Evolutionary conservation across 2,329 filamentous ascomycete species (phyloP).

Genomic region (Dryadomyces quercivorus): DNA sequence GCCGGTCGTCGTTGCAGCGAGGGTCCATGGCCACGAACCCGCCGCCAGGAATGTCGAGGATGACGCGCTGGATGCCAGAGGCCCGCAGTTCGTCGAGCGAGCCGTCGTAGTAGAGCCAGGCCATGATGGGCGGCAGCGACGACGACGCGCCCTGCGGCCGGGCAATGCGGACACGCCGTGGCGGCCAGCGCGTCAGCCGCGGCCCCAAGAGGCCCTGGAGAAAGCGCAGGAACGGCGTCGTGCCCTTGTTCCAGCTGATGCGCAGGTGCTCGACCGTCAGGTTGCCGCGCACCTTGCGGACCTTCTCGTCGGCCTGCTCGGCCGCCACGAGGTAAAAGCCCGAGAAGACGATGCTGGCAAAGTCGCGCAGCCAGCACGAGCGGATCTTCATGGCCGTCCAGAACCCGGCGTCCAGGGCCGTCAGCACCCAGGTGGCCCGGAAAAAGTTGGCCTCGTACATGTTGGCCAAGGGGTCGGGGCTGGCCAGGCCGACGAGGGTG

Average conservation of each 20-base stretch:
- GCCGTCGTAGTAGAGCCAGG: conserved; percentile 92
- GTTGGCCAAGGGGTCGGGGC: conserved; percentile 85
- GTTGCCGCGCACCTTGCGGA: conserved; percentile 74
- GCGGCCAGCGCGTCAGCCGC: conserved; percentile 66
- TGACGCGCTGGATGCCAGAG: conserved; percentile 56
- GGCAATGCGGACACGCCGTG: conserved; percentile 72
- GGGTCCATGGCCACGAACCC: conserved; percentile 97
- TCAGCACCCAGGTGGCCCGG: conserved; percentile 92
- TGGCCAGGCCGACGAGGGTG: conserved; percentile 80
- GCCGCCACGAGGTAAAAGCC: conserved; percentile 86
- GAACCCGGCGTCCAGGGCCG: conserved; percentile 88
- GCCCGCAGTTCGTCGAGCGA: conserved; percentile 49
- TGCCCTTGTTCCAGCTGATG: conserved; percentile 92
- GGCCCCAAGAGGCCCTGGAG: conserved; percentile 64
- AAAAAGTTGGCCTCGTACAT: conserved; percentile 91
- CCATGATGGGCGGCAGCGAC: conserved; percentile 46
- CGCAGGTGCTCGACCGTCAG: conserved; percentile 85
- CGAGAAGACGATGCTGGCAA: conserved; percentile 74
- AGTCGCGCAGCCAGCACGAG: conserved; percentile 64
- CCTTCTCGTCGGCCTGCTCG: conserved; percentile 92
- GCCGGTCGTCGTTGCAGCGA: conserved; percentile 85
- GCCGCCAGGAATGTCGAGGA: conserved; percentile 85
- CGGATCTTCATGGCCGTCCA: conserved; percentile 96
- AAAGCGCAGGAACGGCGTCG: conserved; percentile 69
- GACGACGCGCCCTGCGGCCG: conserved; percentile 36